These are phyloP conservation scores for Rutidosis leptorrhynchoides DNA, from an alignment of 129 eudicot genomes.

Conservation along the genomic window DNA sequence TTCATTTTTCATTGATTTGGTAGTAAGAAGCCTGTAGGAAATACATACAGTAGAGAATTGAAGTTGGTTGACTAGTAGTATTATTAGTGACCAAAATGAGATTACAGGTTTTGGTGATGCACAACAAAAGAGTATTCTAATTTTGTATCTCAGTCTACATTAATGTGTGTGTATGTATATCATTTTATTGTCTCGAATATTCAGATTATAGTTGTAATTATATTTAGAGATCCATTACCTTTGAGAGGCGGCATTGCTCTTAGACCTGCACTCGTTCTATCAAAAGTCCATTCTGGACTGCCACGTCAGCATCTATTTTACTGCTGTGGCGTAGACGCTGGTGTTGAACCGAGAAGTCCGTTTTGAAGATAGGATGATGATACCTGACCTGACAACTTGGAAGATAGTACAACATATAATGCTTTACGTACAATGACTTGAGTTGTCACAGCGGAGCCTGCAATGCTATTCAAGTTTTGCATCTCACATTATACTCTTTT, in stretches of 20 bases:
- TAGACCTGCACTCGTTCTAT: conserved; percentile 61
- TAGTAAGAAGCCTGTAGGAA: conserved; percentile 24
- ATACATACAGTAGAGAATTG: conserved; percentile 23
- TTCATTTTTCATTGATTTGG: conserved; percentile 24
- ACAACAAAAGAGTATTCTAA: conserved; percentile 16
- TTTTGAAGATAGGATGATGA: conserved; percentile 30
- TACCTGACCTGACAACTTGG: neutral
- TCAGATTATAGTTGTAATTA: neutral
- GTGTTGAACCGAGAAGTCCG: conserved; percentile 1
- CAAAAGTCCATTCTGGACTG: conserved; percentile 47
- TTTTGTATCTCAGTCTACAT: conserved; percentile 23
- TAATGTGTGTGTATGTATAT: conserved; percentile 16
- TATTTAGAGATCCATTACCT: conserved; percentile 42
- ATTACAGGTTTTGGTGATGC: conserved; percentile 24
- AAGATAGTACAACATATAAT: conserved; percentile 13
- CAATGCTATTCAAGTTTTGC: no score
- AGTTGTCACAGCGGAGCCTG: neutral
- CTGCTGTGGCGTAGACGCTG: conserved; percentile 6
- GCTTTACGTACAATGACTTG: conserved; percentile 5
- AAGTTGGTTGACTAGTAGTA: conserved; percentile 25
- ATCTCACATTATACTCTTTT: no score
- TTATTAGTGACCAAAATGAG: conserved; percentile 16
- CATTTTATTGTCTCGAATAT: neutral
- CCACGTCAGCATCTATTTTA: conserved; percentile 22
- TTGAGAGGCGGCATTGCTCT: conserved; percentile 93